These are phyloP conservation scores for Solanum chaucha DNA, from an alignment of 257 asterid genomes.

Conservation along the genomic window DNA sequence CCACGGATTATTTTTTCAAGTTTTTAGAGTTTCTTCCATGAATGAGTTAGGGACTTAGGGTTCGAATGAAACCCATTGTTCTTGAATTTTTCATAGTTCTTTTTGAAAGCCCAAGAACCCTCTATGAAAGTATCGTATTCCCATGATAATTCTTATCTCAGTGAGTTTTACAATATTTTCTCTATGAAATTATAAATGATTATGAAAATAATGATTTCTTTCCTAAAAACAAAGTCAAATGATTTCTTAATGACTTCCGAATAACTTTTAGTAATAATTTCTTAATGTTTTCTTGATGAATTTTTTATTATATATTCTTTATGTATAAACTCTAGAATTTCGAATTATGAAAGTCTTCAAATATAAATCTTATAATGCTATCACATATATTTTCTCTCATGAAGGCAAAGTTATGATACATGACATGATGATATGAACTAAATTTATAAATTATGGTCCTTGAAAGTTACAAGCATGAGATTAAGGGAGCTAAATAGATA, in stretches of 20 bases:
- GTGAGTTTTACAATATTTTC: not conserved
- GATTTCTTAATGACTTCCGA: too few relatives aligned
- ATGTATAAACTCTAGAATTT: too few relatives aligned
- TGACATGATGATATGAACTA: too few relatives aligned
- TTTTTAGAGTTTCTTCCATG: not conserved
- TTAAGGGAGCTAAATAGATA: too few relatives aligned
- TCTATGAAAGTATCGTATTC: not conserved
- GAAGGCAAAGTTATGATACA: not conserved
- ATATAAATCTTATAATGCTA: too few relatives aligned
- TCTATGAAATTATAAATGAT: not conserved
- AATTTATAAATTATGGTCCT: not conserved
- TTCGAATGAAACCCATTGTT: too few relatives aligned
- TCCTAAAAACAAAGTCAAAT: too few relatives aligned
- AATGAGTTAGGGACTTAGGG: not conserved
- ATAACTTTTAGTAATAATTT: too few relatives aligned
- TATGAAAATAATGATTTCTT: not conserved
- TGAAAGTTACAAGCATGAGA: not conserved
- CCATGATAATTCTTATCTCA: not conserved
- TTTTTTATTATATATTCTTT: too few relatives aligned
- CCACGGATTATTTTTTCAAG: not conserved
- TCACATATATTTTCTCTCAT: too few relatives aligned
- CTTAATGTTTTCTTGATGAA: too few relatives aligned
- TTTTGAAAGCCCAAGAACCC: not conserved
- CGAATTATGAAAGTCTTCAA: too few relatives aligned
- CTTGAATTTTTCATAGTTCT: not conserved